phyloP scores from a whole-genome alignment of 257 asterid species.

The Primulina eburnea region DNA sequence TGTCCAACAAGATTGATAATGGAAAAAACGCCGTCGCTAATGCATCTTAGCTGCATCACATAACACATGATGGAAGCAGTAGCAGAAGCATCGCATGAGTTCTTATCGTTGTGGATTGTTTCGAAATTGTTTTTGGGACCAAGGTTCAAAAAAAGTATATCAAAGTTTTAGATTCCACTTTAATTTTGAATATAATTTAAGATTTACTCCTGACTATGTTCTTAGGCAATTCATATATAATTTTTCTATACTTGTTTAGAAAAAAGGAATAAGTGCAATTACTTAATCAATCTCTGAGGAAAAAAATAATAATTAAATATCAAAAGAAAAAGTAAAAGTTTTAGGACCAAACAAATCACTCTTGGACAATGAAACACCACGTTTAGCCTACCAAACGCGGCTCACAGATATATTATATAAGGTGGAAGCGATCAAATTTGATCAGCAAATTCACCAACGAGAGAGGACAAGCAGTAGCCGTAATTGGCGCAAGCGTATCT shows the following conservation, averaged over 20 bases:
- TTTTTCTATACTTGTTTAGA: not conserved
- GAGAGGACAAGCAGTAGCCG: constrained; percentile 39
- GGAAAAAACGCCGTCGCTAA: not conserved
- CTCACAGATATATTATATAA: no score
- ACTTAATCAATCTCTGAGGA: not conserved
- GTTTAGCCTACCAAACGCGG: constrained; percentile 9
- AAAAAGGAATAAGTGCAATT: not conserved
- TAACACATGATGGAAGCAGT: not conserved
- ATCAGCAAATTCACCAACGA: constrained; percentile 37
- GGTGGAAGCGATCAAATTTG: not conserved
- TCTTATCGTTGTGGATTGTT: not conserved
- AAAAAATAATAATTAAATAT: no score
- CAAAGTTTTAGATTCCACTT: not conserved
- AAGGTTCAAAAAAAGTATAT: no score
- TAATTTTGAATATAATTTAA: no score
- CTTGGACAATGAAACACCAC: constrained; percentile 1
- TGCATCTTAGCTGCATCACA: constrained; percentile 4
- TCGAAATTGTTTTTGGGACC: not conserved
- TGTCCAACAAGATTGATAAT: not conserved
- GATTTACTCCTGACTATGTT: not conserved
- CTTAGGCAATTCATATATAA: not conserved
- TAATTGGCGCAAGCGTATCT: constrained; percentile 34
- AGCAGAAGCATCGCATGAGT: not conserved
- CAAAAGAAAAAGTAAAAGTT: not conserved
- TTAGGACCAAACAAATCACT: not conserved